Percentiles rank a stretch among this genome's conserved stretches.
phyloP scores from a whole-genome alignment of 192 early-diverging fungal species.

The Backusella australiensis region DNA sequence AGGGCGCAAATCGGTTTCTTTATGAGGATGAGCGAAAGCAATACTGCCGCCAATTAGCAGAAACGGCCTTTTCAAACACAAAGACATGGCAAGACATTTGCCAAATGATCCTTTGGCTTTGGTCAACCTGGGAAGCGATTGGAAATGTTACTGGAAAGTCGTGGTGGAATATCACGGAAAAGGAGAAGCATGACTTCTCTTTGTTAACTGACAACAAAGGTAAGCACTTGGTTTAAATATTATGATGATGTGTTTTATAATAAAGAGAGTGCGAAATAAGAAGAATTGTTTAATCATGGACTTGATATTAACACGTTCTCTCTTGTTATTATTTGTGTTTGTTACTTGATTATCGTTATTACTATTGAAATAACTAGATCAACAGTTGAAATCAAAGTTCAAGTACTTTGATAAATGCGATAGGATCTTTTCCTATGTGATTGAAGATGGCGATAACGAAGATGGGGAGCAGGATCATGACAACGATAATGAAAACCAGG shows the following conservation, averaged over 20 bases:
- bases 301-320: not conserved
- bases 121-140: conserved; percentile 8
- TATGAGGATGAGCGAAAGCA: not conserved
- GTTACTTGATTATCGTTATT: not conserved
- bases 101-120: conserved; percentile 6
- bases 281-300: not conserved
- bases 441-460: not conserved
- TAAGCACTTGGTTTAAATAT: not conserved
- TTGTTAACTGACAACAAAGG: conserved; percentile 6
- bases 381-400: conserved; percentile 12
- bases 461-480: not conserved
- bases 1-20: not conserved
- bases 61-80: not conserved
- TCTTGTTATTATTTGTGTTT: not conserved
- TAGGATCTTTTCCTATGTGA: not conserved
- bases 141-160: not conserved
- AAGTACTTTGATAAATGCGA: conserved; percentile 10
- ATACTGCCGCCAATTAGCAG: not conserved
- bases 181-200: conserved; percentile 1
- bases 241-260: not conserved
- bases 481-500: not conserved
- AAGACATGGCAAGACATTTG: not conserved
- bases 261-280: not conserved
- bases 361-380: not conserved
- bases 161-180: conserved; percentile 8